A percentile compares a stretch with the other conserved stretches of the same genome.
phyloP scores from a whole-genome alignment of 2,329 filamentous ascomycete species.

The Penicillium sp. region DNA sequence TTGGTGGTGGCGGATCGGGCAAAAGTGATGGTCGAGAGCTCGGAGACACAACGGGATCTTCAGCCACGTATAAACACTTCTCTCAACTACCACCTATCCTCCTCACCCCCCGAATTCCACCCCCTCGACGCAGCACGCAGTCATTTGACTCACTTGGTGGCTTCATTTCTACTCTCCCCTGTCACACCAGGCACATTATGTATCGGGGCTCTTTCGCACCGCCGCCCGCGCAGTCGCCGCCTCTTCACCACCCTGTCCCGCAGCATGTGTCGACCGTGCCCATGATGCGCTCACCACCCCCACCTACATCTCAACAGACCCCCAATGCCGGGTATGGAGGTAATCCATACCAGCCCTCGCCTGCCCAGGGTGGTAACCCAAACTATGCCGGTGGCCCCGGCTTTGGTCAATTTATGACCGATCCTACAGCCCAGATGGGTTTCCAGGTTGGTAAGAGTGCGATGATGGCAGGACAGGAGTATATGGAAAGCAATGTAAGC shows the following conservation, averaged over 20 bases:
- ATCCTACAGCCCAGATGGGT: conserved; percentile 91
- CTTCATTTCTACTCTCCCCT: conserved; percentile 10
- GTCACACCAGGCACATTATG: conserved; percentile 54
- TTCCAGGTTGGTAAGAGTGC: conserved; percentile 92
- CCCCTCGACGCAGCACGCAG: conserved; percentile 15
- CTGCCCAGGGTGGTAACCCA: conserved; percentile 37
- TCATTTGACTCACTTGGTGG: conserved; percentile 4
- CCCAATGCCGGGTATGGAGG: conserved; percentile 52
- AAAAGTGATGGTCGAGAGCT: conserved; percentile 21
- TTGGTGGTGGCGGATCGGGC: conserved; percentile 24
- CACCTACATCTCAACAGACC: conserved; percentile 70
- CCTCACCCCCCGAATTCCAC: conserved; percentile 11
- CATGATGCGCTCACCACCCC: conserved; percentile 91
- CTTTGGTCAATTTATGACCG: conserved; percentile 93
- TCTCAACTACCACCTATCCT: conserved; percentile 8
- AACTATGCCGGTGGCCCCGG: conserved; percentile 41
- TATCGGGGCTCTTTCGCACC: conserved; percentile 82
- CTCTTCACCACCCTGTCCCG: conserved; percentile 93
- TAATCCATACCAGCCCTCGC: conserved; percentile 50
- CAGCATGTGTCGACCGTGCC: conserved; percentile 98
- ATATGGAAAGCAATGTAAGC: conserved; percentile 89
- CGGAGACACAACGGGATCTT: conserved; percentile 26
- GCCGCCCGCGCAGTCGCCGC: conserved; percentile 74
- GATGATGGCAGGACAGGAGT: conserved; percentile 87
- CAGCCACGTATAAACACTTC: conserved; percentile 37